Conservation (phyloP, 306 rosid genomes). For the Cicer cuneatum region DNA sequence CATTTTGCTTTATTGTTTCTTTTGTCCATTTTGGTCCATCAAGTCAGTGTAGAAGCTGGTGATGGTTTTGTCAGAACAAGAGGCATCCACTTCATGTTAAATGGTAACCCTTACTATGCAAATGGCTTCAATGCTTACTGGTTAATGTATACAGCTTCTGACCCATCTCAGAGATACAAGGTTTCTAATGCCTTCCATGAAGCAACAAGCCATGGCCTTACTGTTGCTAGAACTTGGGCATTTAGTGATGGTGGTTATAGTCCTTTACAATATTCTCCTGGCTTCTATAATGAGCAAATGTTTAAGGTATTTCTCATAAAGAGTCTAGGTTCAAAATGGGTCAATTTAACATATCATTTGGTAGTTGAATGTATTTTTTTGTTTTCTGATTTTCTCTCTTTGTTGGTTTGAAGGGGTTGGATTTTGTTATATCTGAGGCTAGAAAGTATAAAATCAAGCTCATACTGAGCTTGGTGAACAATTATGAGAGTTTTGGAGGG, state of each 20-base stretch:
- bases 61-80: slow-evolving; percentile 76
- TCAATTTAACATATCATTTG: neutral
- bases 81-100: slow-evolving; percentile 69
- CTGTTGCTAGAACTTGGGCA: slow-evolving; percentile 96
- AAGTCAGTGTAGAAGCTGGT: slow-evolving; percentile 61
- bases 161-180: slow-evolving; percentile 80
- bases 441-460: slow-evolving; percentile 83
- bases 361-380: neutral
- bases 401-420: slow-evolving; percentile 71
- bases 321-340: neutral
- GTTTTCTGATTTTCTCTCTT: slow-evolving; percentile 29
- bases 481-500: slow-evolving; percentile 88
- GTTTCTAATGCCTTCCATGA: slow-evolving; percentile 73
- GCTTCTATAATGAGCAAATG: slow-evolving; percentile 82
- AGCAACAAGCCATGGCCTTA: slow-evolving; percentile 77
- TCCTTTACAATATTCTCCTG: slow-evolving; percentile 84
- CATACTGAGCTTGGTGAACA: slow-evolving; percentile 88
- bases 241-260: slow-evolving; percentile 92
- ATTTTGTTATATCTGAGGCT: slow-evolving; percentile 86
- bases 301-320: slow-evolving; percentile 60
- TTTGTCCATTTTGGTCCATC: slow-evolving; percentile 54
- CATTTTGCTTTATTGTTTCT: slow-evolving; percentile 53
- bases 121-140: slow-evolving; percentile 96
- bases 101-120: slow-evolving; percentile 82
- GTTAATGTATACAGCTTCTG: slow-evolving; percentile 86